Percentiles rank a stretch among this genome's conserved stretches.
Conservation (phyloP, 768 basidiomycete genomes). For the Amanita molliuscula region DNA sequence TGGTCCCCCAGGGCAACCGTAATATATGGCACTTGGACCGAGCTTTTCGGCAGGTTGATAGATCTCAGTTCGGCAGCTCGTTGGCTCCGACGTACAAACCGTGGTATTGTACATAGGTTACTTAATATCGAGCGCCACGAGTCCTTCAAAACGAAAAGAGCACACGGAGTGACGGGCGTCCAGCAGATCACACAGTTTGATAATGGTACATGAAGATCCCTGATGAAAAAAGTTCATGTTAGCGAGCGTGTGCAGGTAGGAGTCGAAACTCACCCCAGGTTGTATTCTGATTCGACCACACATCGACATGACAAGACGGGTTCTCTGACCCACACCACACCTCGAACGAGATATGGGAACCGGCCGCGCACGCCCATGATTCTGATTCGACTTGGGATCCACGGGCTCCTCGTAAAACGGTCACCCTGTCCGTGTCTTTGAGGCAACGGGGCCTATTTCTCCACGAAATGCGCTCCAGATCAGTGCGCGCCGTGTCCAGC, state of each 20-base stretch:
- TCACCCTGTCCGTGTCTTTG: neutral
- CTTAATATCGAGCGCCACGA: no score
- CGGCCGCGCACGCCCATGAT: neutral
- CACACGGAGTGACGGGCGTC: no score
- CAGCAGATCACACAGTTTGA: neutral
- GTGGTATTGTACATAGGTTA: neutral
- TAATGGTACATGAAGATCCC: neutral
- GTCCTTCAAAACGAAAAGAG: no score
- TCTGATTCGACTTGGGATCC: neutral
- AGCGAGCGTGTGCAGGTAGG: neutral
- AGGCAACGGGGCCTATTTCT: neutral
- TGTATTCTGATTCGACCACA: constrained; percentile 2
- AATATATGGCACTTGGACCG: constrained; percentile 1
- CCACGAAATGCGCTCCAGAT: neutral
- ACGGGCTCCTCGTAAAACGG: neutral
- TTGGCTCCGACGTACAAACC: neutral
- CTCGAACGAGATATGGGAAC: constrained; percentile 4
- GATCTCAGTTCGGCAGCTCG: neutral
- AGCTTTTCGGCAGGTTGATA: neutral
- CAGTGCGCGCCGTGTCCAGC: neutral
- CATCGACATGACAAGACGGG: constrained; percentile 3
- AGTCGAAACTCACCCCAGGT: neutral
- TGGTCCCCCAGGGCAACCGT: no score
- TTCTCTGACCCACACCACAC: constrained; percentile 5
- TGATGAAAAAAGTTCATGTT: neutral